These are phyloP conservation scores for Microdochium bolleyi DNA, from an alignment of 2,329 filamentous ascomycete species.

Conservation along the genomic window DNA sequence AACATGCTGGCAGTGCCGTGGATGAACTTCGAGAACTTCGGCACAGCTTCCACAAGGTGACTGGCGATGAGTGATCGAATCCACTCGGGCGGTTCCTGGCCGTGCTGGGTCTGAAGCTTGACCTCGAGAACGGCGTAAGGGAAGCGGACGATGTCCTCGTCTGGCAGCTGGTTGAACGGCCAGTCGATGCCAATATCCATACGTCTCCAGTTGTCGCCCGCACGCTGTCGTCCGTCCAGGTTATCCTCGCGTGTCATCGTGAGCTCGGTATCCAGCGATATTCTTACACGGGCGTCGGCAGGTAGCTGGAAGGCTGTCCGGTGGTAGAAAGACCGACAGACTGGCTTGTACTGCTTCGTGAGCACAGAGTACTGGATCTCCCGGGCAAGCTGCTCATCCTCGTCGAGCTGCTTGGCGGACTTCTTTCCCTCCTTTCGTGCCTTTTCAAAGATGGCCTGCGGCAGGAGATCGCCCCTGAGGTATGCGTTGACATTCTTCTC, in stretches of 20 bases:
- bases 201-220: conserved; percentile 87
- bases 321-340: conserved; percentile 95
- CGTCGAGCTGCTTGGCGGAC: conserved; percentile 79
- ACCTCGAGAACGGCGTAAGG: conserved; percentile 96
- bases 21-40: conserved; percentile 99
- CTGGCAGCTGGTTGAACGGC: conserved; percentile 82
- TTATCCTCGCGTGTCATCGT: conserved; percentile 96
- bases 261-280: conserved; percentile 92
- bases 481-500: conserved; percentile 97
- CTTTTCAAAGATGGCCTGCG: conserved; percentile 90
- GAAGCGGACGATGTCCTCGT: conserved; percentile 81
- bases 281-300: conserved; percentile 89
- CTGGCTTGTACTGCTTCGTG: conserved; percentile 77
- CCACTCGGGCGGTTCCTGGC: conserved; percentile 94
- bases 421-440: conserved; percentile 94
- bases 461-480: conserved; percentile 74
- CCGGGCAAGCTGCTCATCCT: conserved; percentile 80
- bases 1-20: conserved; percentile 87
- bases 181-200: conserved; percentile 97
- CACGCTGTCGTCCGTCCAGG: conserved; percentile 66
- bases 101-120: conserved; percentile 92
- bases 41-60: conserved; percentile 95
- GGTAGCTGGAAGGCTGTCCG: conserved; percentile 96
- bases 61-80: conserved; percentile 87
- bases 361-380: conserved; percentile 93